Percentiles rank a stretch among this genome's conserved stretches.
Evolutionary conservation across 2,329 filamentous ascomycete genomes (phyloP).

Genomic region (Sarocladium strictum): DNA sequence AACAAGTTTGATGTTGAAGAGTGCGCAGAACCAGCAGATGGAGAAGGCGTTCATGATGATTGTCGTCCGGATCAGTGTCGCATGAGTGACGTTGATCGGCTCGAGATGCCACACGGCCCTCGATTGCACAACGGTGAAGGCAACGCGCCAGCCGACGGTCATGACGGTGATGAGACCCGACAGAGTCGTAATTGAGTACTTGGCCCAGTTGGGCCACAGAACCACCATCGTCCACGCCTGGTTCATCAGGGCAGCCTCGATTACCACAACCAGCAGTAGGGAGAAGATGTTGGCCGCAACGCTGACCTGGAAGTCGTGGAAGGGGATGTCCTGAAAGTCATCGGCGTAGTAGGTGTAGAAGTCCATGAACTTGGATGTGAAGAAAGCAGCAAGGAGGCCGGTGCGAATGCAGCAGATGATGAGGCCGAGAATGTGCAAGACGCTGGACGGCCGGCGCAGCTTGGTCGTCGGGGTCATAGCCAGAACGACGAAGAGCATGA

Average conservation of each 20-base stretch:
- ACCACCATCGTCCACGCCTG: slow-evolving; percentile 48
- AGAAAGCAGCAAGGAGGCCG: slow-evolving; percentile 51
- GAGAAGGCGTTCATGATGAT: slow-evolving; percentile 33
- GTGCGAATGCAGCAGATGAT: slow-evolving; percentile 54
- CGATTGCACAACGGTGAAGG: slow-evolving; percentile 31
- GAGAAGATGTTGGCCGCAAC: slow-evolving; percentile 35
- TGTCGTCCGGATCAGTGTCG: slow-evolving; percentile 33
- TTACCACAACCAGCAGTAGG: slow-evolving; percentile 36
- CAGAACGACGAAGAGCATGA: slow-evolving; percentile 61
- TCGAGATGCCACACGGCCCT: slow-evolving; percentile 20
- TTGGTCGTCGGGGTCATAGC: slow-evolving; percentile 62
- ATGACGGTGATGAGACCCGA: slow-evolving; percentile 30
- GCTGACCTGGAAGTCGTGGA: slow-evolving; percentile 27
- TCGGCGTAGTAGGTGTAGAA: slow-evolving; percentile 53
- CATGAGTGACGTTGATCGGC: slow-evolving; percentile 17
- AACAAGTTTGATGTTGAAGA: slow-evolving; percentile 48
- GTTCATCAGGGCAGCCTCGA: slow-evolving; percentile 41
- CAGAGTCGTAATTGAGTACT: slow-evolving; percentile 20
- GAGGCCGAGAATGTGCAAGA: slow-evolving; percentile 59
- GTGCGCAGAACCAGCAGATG: slow-evolving; percentile 47
- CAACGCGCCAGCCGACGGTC: slow-evolving; percentile 26
- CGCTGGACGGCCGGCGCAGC: slow-evolving; percentile 56
- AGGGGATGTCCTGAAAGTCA: slow-evolving; percentile 46
- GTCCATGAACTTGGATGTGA: slow-evolving; percentile 53
- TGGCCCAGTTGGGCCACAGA: slow-evolving; percentile 36